These are phyloP conservation scores for Paradendryphiella salina DNA, from an alignment of 2,329 filamentous ascomycete species.

Conservation along the genomic window DNA sequence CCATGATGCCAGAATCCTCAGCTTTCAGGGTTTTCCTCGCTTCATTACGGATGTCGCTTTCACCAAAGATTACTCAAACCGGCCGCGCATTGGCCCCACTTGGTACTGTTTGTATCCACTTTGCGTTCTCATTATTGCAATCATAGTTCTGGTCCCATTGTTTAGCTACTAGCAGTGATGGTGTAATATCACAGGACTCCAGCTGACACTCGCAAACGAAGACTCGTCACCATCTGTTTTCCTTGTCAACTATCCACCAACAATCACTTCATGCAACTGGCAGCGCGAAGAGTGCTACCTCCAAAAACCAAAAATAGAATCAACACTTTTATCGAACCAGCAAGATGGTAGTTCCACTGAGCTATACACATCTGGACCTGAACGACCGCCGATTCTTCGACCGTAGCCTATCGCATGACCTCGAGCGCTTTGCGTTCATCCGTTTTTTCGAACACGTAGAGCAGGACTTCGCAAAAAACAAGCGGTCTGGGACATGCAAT, in stretches of 20 bases:
- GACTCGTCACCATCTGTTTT: neutral
- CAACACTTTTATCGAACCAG: neutral
- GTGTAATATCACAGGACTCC: neutral
- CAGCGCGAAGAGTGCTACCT: neutral
- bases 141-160: neutral
- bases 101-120: neutral
- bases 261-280: neutral
- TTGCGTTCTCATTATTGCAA: neutral
- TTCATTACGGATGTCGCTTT: neutral
- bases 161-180: neutral
- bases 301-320: neutral
- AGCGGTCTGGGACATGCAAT: neutral
- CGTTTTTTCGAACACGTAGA: conserved; percentile 3
- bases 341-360: neutral
- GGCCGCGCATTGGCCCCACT: neutral
- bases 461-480: neutral
- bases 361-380: neutral
- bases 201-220: neutral
- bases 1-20: neutral
- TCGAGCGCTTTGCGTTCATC: conserved; percentile 4
- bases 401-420: neutral
- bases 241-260: neutral
- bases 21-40: neutral
- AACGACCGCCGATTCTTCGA: conserved; percentile 1
- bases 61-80: neutral